These are phyloP conservation scores for Mycena indigotica DNA, from an alignment of 768 basidiomycete genomes.

Conservation along the genomic window DNA sequence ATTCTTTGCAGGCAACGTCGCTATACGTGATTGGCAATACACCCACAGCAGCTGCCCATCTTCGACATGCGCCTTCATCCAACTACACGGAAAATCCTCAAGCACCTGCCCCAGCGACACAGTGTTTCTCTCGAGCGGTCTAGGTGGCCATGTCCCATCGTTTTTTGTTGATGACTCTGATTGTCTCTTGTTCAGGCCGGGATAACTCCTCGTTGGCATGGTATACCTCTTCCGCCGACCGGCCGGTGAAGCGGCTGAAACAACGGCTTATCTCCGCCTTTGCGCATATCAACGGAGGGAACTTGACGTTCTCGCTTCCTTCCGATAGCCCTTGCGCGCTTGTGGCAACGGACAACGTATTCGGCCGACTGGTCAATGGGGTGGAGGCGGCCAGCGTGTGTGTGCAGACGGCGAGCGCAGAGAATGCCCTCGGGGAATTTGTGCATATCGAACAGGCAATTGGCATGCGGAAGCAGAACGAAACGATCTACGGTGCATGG, in stretches of 20 bases:
- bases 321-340: slow-evolving; percentile 42
- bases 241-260: slow-evolving; percentile 41
- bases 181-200: slow-evolving; percentile 16
- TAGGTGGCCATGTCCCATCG: slow-evolving; percentile 35
- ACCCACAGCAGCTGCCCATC: slow-evolving; percentile 40
- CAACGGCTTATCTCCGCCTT: slow-evolving; percentile 32
- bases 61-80: slow-evolving; percentile 45
- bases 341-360: slow-evolving; percentile 48
- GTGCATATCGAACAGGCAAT: slow-evolving; percentile 46
- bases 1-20: slow-evolving; percentile 43
- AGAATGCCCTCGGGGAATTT: slow-evolving; percentile 38
- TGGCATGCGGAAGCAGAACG: slow-evolving; percentile 19
- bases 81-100: slow-evolving; percentile 48
- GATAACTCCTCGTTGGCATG: slow-evolving; percentile 33
- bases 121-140: slow-evolving; percentile 48
- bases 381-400: slow-evolving; percentile 34
- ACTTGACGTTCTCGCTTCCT: slow-evolving; percentile 37
- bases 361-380: slow-evolving; percentile 47
- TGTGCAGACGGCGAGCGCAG: slow-evolving; percentile 26
- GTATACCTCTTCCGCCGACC: slow-evolving; percentile 38
- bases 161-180: neutral
- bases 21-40: slow-evolving; percentile 44
- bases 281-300: slow-evolving; percentile 34
- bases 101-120: slow-evolving; percentile 41
- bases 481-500: slow-evolving; percentile 37